Percentiles rank a stretch among this genome's conserved stretches.
phyloP scores from a whole-genome alignment of 345 rosid genomes.

The Trapa bicornis region DNA sequence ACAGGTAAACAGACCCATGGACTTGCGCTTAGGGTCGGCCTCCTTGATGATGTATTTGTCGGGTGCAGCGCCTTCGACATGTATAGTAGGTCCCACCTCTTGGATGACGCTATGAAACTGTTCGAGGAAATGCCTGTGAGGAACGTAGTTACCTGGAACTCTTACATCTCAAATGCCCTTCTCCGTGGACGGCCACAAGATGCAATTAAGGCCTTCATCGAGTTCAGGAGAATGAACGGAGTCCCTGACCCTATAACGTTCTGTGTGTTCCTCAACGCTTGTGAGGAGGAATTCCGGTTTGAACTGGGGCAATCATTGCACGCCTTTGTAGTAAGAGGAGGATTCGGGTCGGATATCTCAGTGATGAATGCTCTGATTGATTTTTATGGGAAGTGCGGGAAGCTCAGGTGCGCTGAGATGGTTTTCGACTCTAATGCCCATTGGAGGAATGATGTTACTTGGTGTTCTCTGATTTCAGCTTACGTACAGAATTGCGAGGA shows the following conservation, averaged over 20 bases:
- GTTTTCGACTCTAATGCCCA: conserved; percentile 24
- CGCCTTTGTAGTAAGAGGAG: conserved; percentile 42
- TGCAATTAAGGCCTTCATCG: conserved; percentile 41
- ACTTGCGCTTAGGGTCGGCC: conserved; percentile 45
- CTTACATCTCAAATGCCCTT: conserved; percentile 60
- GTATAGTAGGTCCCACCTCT: conserved; percentile 46
- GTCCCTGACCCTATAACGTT: conserved; percentile 57
- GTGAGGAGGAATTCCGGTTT: conserved; percentile 37
- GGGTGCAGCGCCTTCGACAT: conserved; percentile 78
- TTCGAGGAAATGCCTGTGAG: conserved; percentile 75
- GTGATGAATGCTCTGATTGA: conserved; percentile 66
- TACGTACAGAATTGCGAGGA: conserved; percentile 63
- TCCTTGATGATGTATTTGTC: conserved; percentile 42
- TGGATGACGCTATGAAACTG: conserved; percentile 42
- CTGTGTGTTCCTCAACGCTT: conserved; percentile 58
- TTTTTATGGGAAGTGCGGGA: conserved; percentile 72
- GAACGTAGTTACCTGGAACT: conserved; percentile 60
- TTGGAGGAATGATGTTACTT: conserved; percentile 63
- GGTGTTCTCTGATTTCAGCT: conserved; percentile 63
- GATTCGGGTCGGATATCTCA: conserved; percentile 38
- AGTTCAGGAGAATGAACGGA: conserved; percentile 43
- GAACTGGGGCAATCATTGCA: conserved; percentile 56
- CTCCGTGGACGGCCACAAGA: conserved; percentile 29
- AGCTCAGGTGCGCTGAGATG: conserved; percentile 34
- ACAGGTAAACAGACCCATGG: conserved; percentile 52